Evolutionary conservation across 306 rosid species (phyloP).

Genomic region (Casuarina equisetifolia): DNA sequence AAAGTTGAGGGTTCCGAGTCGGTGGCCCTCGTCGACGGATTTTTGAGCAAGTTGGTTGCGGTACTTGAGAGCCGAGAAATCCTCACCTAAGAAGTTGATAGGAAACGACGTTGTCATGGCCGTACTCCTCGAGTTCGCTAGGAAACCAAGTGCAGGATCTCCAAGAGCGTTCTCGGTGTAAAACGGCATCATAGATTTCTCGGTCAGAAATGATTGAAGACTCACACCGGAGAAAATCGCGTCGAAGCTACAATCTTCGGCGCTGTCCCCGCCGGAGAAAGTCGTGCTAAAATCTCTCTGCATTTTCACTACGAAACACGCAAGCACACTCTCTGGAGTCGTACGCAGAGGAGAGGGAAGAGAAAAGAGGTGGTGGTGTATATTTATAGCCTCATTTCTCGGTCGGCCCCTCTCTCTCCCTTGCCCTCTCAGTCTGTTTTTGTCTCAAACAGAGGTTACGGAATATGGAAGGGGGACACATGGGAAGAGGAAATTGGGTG

Average conservation of each 20-base stretch:
- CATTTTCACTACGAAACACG: slow-evolving; percentile 13
- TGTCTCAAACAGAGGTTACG: background rate
- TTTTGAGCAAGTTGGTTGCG: background rate
- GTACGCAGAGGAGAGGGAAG: background rate
- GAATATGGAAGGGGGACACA: slow-evolving; percentile 26
- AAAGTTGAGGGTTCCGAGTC: background rate
- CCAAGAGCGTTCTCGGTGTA: background rate
- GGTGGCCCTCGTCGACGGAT: background rate
- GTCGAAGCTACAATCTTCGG: slow-evolving; percentile 30
- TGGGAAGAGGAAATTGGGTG: slow-evolving; percentile 17
- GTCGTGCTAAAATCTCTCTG: slow-evolving; percentile 1
- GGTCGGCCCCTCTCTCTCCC: no score
- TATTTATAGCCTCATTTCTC: background rate
- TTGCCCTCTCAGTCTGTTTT: background rate
- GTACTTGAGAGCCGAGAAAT: slow-evolving; percentile 4
- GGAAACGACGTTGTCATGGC: background rate
- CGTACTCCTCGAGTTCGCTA: background rate
- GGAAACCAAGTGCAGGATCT: background rate
- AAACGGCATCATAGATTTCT: slow-evolving; percentile 19
- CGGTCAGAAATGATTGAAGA: slow-evolving; percentile 50
- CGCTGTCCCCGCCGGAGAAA: slow-evolving; percentile 7
- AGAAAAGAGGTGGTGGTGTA: background rate
- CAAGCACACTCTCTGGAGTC: background rate
- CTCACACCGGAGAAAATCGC: slow-evolving; percentile 52
- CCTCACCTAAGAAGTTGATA: slow-evolving; percentile 13